phyloP scores from a whole-genome alignment of 345 rosid species.

The Draba incana region DNA sequence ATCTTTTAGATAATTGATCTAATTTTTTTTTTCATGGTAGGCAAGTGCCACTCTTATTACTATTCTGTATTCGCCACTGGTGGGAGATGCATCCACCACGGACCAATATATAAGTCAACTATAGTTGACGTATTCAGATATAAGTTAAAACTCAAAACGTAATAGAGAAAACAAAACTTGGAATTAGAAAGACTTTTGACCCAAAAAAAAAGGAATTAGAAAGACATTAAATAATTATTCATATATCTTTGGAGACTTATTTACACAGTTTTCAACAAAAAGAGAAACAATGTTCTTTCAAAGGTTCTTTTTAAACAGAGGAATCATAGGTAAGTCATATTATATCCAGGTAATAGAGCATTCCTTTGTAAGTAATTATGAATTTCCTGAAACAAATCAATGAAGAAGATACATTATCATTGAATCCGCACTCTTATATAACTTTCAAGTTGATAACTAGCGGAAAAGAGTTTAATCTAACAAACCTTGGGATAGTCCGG shows the following conservation, averaged over 20 bases:
- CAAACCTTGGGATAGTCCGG: conserved; percentile 47
- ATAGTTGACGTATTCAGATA: conserved; percentile 15
- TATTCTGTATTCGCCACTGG: no score
- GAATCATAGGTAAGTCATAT: conserved; percentile 8
- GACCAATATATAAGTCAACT: conserved; percentile 17
- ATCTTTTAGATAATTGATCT: no score
- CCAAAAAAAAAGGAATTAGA: no score
- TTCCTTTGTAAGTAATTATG: conserved; percentile 36
- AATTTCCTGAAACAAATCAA: conserved; percentile 39
- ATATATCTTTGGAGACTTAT: background rate
- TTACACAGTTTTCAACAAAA: background rate
- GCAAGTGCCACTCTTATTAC: no score
- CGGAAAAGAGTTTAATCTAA: background rate
- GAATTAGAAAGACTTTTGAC: background rate
- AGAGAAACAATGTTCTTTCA: background rate
- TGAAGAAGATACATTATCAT: conserved; percentile 1
- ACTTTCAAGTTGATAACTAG: background rate
- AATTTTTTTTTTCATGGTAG: no score
- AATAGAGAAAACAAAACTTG: conserved; percentile 6
- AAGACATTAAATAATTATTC: background rate
- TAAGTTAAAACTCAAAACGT: background rate
- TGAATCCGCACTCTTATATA: background rate
- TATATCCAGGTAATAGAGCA: conserved; percentile 24
- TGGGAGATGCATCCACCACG: background rate
- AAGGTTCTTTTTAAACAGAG: conserved; percentile 4